phyloP scores from a whole-genome alignment of 2,329 filamentous ascomycete genomes.

The Coniella lustricola region DNA sequence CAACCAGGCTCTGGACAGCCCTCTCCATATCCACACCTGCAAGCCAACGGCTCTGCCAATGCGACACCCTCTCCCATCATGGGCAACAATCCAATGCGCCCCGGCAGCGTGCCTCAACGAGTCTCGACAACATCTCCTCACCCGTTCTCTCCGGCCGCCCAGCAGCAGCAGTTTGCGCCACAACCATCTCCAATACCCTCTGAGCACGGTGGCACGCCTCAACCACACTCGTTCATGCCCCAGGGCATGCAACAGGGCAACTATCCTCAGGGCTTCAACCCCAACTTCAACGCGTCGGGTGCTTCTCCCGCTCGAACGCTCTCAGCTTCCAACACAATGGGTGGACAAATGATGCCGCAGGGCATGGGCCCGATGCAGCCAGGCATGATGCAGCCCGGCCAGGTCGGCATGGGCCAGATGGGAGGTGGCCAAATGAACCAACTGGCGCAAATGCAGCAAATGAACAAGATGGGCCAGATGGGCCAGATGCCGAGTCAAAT shows the following conservation, averaged over 20 bases:
- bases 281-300: slow-evolving; percentile 47
- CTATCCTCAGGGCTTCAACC: slow-evolving; percentile 52
- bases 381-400: slow-evolving; percentile 31
- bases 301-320: slow-evolving; percentile 50
- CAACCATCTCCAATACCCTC: slow-evolving; percentile 72
- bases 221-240: slow-evolving; percentile 63
- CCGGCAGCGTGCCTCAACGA: slow-evolving; percentile 65
- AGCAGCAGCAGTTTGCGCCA: slow-evolving; percentile 54
- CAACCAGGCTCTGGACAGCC: slow-evolving; percentile 58
- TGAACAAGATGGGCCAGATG: slow-evolving; percentile 40
- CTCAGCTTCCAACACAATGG: slow-evolving; percentile 42
- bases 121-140: slow-evolving; percentile 91
- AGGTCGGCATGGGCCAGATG: slow-evolving; percentile 25
- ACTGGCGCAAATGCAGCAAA: slow-evolving; percentile 30
- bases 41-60: slow-evolving; percentile 71
- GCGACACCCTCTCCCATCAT: slow-evolving; percentile 91
- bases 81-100: slow-evolving; percentile 63
- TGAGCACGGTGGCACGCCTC: slow-evolving; percentile 67
- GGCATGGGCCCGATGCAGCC: slow-evolving; percentile 35
- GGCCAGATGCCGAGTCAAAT: slow-evolving; percentile 27
- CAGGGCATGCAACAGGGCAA: slow-evolving; percentile 31
- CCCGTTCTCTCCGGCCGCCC: slow-evolving; percentile 72
- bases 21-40: slow-evolving; percentile 73
- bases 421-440: slow-evolving; percentile 25
- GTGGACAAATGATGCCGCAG: slow-evolving; percentile 48